phyloP scores from a whole-genome alignment of 1,139 yeast species.

The Waltiozyma sp. region DNA sequence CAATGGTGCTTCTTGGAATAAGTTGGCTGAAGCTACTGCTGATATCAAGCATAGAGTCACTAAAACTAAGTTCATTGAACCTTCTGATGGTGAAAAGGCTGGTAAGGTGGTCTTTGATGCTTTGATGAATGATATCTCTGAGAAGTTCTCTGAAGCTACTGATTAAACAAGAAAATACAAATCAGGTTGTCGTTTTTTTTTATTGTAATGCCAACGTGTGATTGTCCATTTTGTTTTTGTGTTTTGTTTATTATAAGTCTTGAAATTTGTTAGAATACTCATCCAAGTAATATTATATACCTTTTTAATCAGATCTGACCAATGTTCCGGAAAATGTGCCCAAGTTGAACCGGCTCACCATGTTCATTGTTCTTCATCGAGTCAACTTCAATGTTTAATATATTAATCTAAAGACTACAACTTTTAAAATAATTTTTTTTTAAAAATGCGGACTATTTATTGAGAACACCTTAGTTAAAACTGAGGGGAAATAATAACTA shows the following conservation, averaged over 20 bases:
- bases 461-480: neutral
- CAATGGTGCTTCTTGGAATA: conserved; percentile 91
- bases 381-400: no score
- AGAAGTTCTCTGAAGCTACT: conserved; percentile 87
- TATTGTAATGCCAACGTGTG: no score
- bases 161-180: neutral
- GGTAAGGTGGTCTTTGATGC: conserved; percentile 67
- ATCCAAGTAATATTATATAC: neutral
- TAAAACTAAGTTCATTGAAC: conserved; percentile 92
- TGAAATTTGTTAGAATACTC: neutral
- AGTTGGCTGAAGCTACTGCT: conserved; percentile 74
- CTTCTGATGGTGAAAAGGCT: conserved; percentile 78
- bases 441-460: neutral
- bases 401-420: no score
- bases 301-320: no score
- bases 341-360: no score
- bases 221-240: no score
- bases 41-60: conserved; percentile 92
- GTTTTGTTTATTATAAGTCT: neutral
- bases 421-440: neutral
- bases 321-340: no score
- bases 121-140: conserved; percentile 65
- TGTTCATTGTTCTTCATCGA: no score
- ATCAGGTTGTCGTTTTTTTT: neutral
- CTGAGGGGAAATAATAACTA: neutral